These are phyloP conservation scores for Rosa lucieae DNA, from an alignment of 306 rosid species.

Conservation along the genomic window DNA sequence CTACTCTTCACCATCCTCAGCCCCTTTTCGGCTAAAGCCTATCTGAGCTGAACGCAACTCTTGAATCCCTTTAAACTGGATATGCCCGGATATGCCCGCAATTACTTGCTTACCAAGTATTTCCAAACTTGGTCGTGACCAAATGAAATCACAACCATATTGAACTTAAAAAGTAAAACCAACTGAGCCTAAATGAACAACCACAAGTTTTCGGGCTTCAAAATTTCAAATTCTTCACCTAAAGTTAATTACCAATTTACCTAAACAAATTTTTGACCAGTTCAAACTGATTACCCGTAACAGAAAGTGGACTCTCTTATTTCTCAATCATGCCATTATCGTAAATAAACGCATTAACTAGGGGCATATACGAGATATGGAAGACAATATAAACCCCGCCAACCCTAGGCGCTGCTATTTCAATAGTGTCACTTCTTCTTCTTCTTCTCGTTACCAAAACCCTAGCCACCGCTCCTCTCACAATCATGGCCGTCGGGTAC, in stretches of 20 bases:
- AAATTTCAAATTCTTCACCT: not conserved
- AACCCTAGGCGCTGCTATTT: slow-evolving; percentile 7
- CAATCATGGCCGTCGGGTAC: slow-evolving; percentile 43
- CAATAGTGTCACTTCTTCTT: not conserved
- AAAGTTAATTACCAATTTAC: not conserved
- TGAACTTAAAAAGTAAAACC: not conserved
- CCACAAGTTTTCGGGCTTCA: not conserved
- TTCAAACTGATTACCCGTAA: not conserved
- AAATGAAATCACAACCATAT: too few relatives aligned
- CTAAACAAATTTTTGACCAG: not conserved
- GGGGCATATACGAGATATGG: not conserved
- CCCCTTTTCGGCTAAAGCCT: too few relatives aligned
- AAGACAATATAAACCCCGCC: not conserved
- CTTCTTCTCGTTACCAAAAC: slow-evolving; percentile 8
- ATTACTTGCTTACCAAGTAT: not conserved
- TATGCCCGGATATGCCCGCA: not conserved
- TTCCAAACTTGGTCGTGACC: too few relatives aligned
- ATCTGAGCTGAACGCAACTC: too few relatives aligned
- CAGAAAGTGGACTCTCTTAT: not conserved
- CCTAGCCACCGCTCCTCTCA: not conserved
- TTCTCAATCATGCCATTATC: slow-evolving; percentile 3
- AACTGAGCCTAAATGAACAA: not conserved
- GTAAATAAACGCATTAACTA: slow-evolving; percentile 11
- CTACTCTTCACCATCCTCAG: too few relatives aligned
- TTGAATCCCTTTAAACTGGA: not conserved